These are phyloP conservation scores for Candida alai DNA, from an alignment of 805 yeast genomes.

Conservation along the genomic window DNA sequence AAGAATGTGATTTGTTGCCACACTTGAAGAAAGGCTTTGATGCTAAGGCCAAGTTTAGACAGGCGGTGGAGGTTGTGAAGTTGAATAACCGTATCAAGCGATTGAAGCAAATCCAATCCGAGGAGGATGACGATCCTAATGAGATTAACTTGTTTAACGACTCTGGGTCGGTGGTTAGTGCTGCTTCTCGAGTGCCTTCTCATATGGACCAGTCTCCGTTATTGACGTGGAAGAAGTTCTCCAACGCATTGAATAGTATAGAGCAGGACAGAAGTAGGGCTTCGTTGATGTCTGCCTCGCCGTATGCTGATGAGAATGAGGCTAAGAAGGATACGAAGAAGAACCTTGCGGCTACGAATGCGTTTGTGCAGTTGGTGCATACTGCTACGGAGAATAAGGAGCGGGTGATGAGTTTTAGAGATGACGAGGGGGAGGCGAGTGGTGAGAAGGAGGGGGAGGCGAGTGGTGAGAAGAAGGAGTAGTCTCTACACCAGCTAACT, in stretches of 20 bases:
- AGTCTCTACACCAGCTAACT: background rate
- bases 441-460: background rate
- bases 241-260: constrained; percentile 20
- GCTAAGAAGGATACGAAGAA: constrained; percentile 15
- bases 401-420: constrained; percentile 23
- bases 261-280: constrained; percentile 18
- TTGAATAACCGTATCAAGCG: constrained; percentile 75
- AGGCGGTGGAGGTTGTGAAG: constrained; percentile 80
- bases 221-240: constrained; percentile 26
- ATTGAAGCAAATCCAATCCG: constrained; percentile 58
- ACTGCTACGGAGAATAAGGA: constrained; percentile 65
- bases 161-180: constrained; percentile 18
- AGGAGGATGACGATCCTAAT: constrained; percentile 50
- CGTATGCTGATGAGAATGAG: constrained; percentile 8
- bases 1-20: constrained; percentile 71
- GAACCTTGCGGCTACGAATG: constrained; percentile 44
- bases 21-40: constrained; percentile 75
- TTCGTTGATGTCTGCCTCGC: constrained; percentile 16
- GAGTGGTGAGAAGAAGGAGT: constrained; percentile 1
- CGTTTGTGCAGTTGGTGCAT: constrained; percentile 66
- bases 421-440: too few relatives aligned
- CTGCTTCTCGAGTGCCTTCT: constrained; percentile 8
- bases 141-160: constrained; percentile 44
- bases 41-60: constrained; percentile 78
- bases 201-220: constrained; percentile 14